Base-by-base conservation (phyloP, 441 rosid species). In the Adansonia rubrostipa region DNA sequence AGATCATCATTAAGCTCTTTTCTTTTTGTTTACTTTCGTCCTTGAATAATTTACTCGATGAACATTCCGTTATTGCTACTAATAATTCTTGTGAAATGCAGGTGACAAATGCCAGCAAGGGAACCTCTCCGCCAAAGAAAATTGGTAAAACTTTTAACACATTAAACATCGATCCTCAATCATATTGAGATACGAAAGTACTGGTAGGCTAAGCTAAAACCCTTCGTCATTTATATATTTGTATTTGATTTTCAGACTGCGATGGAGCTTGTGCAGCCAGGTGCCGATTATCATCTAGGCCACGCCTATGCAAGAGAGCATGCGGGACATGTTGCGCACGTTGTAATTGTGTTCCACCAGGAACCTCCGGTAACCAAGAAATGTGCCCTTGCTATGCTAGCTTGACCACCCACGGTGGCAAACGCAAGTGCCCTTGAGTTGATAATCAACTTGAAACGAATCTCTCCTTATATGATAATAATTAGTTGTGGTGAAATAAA, bases 281-380 rank as follows among this genome's bases (percentile, higher is more conserved):
- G 78, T 93, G 97, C 73, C 82, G 79, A 40, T 82, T 89, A 51
- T 77, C 94, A 0, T 87, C 90, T 0, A 85, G 93, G 83, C 82
- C 79, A 3, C 79, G 71, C 15, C 82, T 91, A 1, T 93, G 96
- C 80, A 78, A 86, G 68, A 90, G 94, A 74, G 94, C 94, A 1
- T 91, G 97, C 47, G 89, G 89, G 75, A 93, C 81, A 4, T 91
- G 94, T 73, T 91, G 96, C 65, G 72, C 83, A 0, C 88, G 93
- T 1, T 93, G 97, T 80, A 78, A 82, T 84, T 91, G 96, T 69
- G 93, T 91, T 5, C 97, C 96, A 0, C 91, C 90, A 0, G 97
- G 97, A 0, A 93, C 96, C 4, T 76, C 88, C 19, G 96, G 96
- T 14, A 88, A 93, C 84, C 80, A 85, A 9, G 87, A 93, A 2